Evolutionary conservation across 2,329 filamentous ascomycete genomes (phyloP), one percentile per base, ranked within the genome.

Genomic region (Lasiodiplodia gonubiensis): DNA sequence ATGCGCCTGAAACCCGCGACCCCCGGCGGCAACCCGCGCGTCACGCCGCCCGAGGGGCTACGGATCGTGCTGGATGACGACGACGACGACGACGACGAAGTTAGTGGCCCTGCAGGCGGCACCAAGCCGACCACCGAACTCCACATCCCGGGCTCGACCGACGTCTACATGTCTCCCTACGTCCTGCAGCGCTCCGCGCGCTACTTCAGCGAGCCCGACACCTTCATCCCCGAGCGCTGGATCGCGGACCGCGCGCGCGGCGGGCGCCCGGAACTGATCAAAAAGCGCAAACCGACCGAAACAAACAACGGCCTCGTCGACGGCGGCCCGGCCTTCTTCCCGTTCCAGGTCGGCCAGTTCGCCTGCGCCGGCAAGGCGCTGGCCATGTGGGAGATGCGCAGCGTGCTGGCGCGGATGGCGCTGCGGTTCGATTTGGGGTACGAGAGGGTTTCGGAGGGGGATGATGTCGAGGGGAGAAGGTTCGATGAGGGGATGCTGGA

Each of bases 351-450:
- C n/a, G 64, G 64, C 18, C 39, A 52, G 64, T 66, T 48, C 16
- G 52, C 37, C 37, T 93, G 90, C 74, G 91, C 92, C 67, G 90
- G 90, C 0, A 92, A 92, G 82, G 85, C 85, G 0, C 77, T 91
- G 55, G 89, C 89, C 2, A 90, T 91, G 72, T 83, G 86, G 52
- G 89, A 92, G 80, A 86, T 91, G 84, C 86, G 81, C 59, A 85
- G 86, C 7, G 86, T 88, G 3, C 75, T 91, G 67, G 89, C 89
- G 39, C 78, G 89, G 16, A 81, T 88, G 23, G 74, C 91, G 69
- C 90, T 82, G 70, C 68, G 87, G 71, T 91, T 88, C 69, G 89
- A 91, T 69, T 70, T 90, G 67, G 21, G 71, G n/a, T 72, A 81
- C 35, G 79, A 78, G 4, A 72, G 73, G 3, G 14, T 14, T 3